Base-by-base conservation (phyloP, 1,284 basidiomycete species). In the Coriolopsis trogii region DNA sequence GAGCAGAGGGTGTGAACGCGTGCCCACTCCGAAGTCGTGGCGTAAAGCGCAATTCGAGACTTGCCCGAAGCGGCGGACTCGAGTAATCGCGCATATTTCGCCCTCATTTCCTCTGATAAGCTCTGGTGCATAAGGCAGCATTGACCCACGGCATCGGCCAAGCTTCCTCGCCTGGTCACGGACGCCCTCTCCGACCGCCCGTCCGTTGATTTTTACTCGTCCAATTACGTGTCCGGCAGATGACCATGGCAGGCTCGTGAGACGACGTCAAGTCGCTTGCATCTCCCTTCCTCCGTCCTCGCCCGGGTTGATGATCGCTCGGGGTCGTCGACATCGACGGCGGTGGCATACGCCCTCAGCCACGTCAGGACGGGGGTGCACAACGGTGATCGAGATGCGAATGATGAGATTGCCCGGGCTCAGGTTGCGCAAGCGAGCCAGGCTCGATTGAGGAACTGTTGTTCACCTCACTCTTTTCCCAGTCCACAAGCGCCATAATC, bases 1-100 rank as follows among this genome's bases (percentile, higher is more conserved):
- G 40, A 31, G 54, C 48, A 18, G 49, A 55, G 53, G 57, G 62
- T 62, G 60, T 51, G 60, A 62, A 64, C 39, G 38, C 39, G 37
- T 29, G 21, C 31, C 45, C 60, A 61, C 60, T 60, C 63, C 63
- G 57, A 55, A 59, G 41, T 44, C 51, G 57, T 59, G 55, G 60
- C 58, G 55, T 57, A 50, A 55, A 29, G 49, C 39, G 29, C 53
- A n/a, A 20, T 38, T 42, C 23, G 41, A 51, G 41, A 44, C 55
- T 51, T 59, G 46, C 55, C 57, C 39, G 42, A 61, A 53, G 31
- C 47, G 51, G 53, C 53, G 55, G 40, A 40, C 36, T 55, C 41
- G 34, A 54, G 51, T 56, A 54, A 55, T 58, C 49, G 54, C 54
- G 54, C 58, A 51, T 46, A 54, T 34, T 41, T 41, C 39, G 7